Conservation (phyloP, 1,284 basidiomycete genomes). For the Moesziomyces globuligerus region DNA sequence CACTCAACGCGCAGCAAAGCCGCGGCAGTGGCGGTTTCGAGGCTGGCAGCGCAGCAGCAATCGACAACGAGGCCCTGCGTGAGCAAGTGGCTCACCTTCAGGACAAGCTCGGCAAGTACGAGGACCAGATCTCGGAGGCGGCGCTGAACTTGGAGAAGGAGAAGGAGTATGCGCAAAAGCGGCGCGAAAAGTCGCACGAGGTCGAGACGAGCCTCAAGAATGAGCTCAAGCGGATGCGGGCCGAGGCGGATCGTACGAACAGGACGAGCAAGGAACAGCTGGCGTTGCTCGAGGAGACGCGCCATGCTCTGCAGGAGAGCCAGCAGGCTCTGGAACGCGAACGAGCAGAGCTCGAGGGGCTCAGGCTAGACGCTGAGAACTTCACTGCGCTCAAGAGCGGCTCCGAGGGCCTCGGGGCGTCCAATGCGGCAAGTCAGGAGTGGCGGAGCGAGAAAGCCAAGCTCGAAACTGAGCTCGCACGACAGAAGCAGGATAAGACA, state of each 20-base stretch:
- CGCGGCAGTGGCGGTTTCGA: slow-evolving; percentile 14
- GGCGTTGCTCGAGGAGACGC: slow-evolving; percentile 69
- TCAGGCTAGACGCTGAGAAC: slow-evolving; percentile 74
- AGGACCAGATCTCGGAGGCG: slow-evolving; percentile 86
- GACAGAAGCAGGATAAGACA: background rate
- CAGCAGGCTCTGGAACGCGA: slow-evolving; percentile 88
- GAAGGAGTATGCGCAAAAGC: slow-evolving; percentile 73
- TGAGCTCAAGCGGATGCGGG: slow-evolving; percentile 68
- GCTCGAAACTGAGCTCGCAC: slow-evolving; percentile 69
- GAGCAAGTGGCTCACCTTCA: slow-evolving; percentile 88
- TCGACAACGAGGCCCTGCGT: slow-evolving; percentile 89
- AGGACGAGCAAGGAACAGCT: slow-evolving; percentile 49
- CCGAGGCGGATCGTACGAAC: slow-evolving; percentile 72
- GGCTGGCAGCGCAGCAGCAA: slow-evolving; percentile 72
- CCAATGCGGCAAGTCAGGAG: slow-evolving; percentile 32
- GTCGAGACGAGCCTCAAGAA: slow-evolving; percentile 72
- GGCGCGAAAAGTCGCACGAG: slow-evolving; percentile 73
- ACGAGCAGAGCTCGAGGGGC: slow-evolving; percentile 85
- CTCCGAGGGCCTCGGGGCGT: slow-evolving; percentile 18
- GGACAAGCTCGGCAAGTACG: slow-evolving; percentile 78
- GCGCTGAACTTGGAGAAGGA: slow-evolving; percentile 79
- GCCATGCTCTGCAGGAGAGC: slow-evolving; percentile 87
- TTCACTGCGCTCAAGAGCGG: slow-evolving; percentile 44
- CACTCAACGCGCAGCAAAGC: slow-evolving; percentile 17
- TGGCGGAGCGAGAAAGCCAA: slow-evolving; percentile 45